Base-by-base conservation (phyloP, 2,329 filamentous ascomycete genomes). In the Trichoderma simmonsii region DNA sequence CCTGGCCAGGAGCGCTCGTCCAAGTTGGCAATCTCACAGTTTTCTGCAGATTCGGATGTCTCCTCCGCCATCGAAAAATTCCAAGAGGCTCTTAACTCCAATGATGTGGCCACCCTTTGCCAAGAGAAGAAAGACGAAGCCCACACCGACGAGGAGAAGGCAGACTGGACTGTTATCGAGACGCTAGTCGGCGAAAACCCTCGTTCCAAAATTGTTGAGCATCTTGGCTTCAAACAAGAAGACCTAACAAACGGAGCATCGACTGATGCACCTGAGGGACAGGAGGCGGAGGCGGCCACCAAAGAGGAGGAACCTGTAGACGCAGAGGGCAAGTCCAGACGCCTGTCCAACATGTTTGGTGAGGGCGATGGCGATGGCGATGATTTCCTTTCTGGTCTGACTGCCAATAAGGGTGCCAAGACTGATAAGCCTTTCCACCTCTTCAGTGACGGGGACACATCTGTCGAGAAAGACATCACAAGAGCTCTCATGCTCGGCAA, bases 361-460 rank as follows among this genome's bases (percentile, higher is more conserved):
- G 83, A 82, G 39, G 89, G 86, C 15, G 93, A 95, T 28, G 88
- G 85, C 2, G 93, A 94, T 62, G 90, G 88, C 21, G 95, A 97
- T 73, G 93, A 92, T 80, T 98, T 99, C 83, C 84, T 99, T 73
- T 92, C 93, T 3, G 92, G 93, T 76, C 85, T 98, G 71, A 89
- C 94, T 43, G 92, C 95, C 59, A 95, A 93, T 26, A 98, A 98
- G 84, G 95, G 92, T 24, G 93, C 93, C 64, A 97, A 94, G 84
- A 97, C 93, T 6, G 94, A 97, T 81, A 95, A 95, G 77, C 96
- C 97, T 7, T 99, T 99, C 87, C 90, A 94, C 74, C 89, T 99
- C 24, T 93, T 95, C 79, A 91, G 90, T 34, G 93, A 94, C 30
- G 89, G 89, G n/a, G 95, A 98, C 79, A 93, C 92, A 4, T 86